A percentile compares a stretch with the other conserved stretches of the same genome.
Conservation (phyloP, 257 asterid genomes). For the Penstemon eatonii region DNA sequence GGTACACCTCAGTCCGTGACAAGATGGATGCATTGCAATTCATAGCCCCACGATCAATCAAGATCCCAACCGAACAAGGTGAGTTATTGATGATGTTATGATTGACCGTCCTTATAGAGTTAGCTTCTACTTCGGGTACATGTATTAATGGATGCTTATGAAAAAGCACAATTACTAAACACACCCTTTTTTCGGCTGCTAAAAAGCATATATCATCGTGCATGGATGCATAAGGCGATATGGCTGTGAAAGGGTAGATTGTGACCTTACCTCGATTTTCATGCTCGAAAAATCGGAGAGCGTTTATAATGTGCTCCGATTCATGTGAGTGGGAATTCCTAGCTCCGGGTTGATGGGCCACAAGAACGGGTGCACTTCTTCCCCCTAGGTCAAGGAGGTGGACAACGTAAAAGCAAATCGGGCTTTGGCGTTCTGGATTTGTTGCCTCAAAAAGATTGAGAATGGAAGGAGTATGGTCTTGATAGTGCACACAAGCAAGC, state of each 20-base stretch:
- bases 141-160: slow-evolving; percentile 26
- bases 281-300: slow-evolving; percentile 32
- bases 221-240: slow-evolving; percentile 44
- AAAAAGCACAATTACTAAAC: slow-evolving; percentile 39
- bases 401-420: slow-evolving; percentile 34
- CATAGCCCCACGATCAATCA: slow-evolving; percentile 33
- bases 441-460: slow-evolving; percentile 38
- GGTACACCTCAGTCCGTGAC: neutral
- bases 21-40: neutral
- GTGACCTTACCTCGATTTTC: slow-evolving; percentile 28
- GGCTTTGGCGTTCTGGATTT: slow-evolving; percentile 28
- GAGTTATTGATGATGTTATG: slow-evolving; percentile 31
- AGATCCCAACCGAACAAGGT: slow-evolving; percentile 47
- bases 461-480: slow-evolving; percentile 37
- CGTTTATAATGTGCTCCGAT: slow-evolving; percentile 41
- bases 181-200: slow-evolving; percentile 40
- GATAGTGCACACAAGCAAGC: slow-evolving; percentile 38
- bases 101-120: slow-evolving; percentile 30
- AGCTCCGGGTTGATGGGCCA: slow-evolving; percentile 36
- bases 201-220: slow-evolving; percentile 46
- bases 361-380: slow-evolving; percentile 34
- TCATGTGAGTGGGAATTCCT: slow-evolving; percentile 10
- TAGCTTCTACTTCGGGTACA: slow-evolving; percentile 6
- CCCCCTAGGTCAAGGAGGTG: slow-evolving; percentile 43
- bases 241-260: slow-evolving; percentile 36